A percentile compares a stretch with the other conserved stretches of the same genome.
Evolutionary conservation across 2,329 filamentous ascomycete species (phyloP).

Genomic region (Neofusicoccum ribis): DNA sequence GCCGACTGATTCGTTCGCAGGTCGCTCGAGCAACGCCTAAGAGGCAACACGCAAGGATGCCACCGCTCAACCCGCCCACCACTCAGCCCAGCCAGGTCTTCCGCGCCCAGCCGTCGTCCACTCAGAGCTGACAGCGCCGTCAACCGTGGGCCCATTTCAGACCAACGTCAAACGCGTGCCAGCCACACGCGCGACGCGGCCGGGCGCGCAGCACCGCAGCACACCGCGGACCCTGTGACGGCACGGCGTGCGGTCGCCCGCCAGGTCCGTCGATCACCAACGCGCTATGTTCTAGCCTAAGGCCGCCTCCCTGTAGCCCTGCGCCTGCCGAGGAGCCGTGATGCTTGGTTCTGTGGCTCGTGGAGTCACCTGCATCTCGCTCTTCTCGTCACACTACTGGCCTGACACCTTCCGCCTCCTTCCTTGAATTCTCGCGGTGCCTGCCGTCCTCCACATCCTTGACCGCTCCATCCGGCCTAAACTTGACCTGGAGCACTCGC

Average conservation of each 20-base stretch:
- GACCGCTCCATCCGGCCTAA: neutral
- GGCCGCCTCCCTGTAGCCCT: slow-evolving; percentile 4
- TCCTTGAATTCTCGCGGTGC: neutral
- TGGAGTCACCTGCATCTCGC: slow-evolving; percentile 7
- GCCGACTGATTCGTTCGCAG: neutral
- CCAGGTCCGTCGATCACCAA: neutral
- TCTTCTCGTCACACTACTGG: neutral
- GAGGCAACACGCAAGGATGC: neutral
- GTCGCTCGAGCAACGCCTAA: slow-evolving; percentile 17
- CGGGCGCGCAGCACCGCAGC: neutral
- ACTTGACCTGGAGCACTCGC: neutral
- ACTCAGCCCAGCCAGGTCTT: neutral
- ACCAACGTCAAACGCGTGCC: neutral
- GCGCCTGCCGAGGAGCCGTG: slow-evolving; percentile 14
- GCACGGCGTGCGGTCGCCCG: neutral
- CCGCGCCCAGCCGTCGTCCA: slow-evolving; percentile 1
- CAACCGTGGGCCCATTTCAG: neutral
- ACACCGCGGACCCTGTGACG: slow-evolving; percentile 11
- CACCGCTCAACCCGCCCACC: neutral
- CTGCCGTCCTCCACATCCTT: neutral
- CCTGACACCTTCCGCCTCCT: neutral
- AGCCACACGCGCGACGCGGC: neutral
- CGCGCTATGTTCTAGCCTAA: slow-evolving; percentile 6
- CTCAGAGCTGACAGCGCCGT: neutral
- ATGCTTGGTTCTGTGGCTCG: slow-evolving; percentile 11